phyloP scores from a whole-genome alignment of 495 filamentous ascomycete species.

The Xylaria palmicola region DNA sequence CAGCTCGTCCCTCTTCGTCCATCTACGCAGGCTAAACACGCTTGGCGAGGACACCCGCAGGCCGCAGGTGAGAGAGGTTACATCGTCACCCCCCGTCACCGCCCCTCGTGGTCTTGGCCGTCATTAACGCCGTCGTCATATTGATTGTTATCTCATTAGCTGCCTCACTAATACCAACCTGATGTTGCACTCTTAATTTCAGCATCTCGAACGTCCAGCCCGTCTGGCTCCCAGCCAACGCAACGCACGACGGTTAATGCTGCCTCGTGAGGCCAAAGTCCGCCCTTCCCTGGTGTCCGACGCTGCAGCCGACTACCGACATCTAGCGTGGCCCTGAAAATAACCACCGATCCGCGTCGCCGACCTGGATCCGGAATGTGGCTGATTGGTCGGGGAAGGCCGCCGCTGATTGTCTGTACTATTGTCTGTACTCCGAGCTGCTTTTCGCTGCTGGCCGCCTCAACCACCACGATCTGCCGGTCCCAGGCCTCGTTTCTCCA shows the following conservation, averaged over 20 bases:
- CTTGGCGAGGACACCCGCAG: too few relatives aligned
- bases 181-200: not conserved
- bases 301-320: not conserved
- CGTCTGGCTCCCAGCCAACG: not conserved
- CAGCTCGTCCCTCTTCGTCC: not conserved
- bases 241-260: not conserved
- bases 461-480: constrained; percentile 11
- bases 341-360: not conserved
- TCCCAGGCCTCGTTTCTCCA: constrained; percentile 20
- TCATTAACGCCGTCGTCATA: constrained; percentile 1
- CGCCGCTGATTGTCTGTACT: constrained; percentile 29
- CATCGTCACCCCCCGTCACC: not conserved
- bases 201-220: not conserved
- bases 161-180: not conserved
- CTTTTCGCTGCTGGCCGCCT: constrained; percentile 24
- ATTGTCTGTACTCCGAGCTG: constrained; percentile 28
- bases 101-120: not conserved
- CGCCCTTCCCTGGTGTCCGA: not conserved
- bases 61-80: not conserved
- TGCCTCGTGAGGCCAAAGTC: not conserved
- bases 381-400: constrained; percentile 27
- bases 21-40: constrained; percentile 5
- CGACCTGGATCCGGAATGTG: constrained; percentile 24
- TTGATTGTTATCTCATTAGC: not conserved
- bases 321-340: not conserved